These are phyloP conservation scores for Musa balbisiana DNA, from an alignment of 202 grass and related monocot genomes.

Conservation along the genomic window DNA sequence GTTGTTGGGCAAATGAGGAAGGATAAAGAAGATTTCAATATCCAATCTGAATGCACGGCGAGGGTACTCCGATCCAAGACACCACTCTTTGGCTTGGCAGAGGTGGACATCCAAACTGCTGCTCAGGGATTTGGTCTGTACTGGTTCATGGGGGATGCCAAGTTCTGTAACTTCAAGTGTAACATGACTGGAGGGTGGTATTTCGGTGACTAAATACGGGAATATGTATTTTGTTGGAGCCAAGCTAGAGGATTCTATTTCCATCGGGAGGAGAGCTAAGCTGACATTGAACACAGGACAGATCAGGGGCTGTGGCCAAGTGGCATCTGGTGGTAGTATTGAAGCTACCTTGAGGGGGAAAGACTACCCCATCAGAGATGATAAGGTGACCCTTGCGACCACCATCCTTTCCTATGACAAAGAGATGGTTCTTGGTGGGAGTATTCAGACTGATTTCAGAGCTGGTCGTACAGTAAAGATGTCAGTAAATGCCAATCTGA, in stretches of 20 bases:
- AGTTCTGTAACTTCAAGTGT: slow-evolving; percentile 40
- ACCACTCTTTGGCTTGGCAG: slow-evolving; percentile 31
- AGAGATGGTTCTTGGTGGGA: slow-evolving; percentile 47
- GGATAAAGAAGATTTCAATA: slow-evolving; percentile 77
- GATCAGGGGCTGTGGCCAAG: slow-evolving; percentile 60
- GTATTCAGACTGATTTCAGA: slow-evolving; percentile 66
- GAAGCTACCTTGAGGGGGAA: slow-evolving; percentile 55
- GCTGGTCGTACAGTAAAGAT: slow-evolving; percentile 50
- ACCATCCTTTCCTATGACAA: slow-evolving; percentile 53
- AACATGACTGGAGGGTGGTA: slow-evolving; percentile 57
- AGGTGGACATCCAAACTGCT: slow-evolving; percentile 66
- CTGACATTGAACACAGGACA: slow-evolving; percentile 41
- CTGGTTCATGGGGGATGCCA: slow-evolving; percentile 51
- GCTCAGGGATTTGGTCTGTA: slow-evolving; percentile 62
- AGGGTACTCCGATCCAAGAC: slow-evolving; percentile 38
- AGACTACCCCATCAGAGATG: slow-evolving; percentile 83
- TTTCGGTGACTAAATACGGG: slow-evolving; percentile 75
- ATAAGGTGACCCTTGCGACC: slow-evolving; percentile 35
- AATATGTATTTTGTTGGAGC: slow-evolving; percentile 53
- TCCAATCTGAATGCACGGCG: slow-evolving; percentile 65
- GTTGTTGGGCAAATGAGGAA: slow-evolving; percentile 78
- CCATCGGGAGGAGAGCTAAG: slow-evolving; percentile 34
- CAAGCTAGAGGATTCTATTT: slow-evolving; percentile 64
- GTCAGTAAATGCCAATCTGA: slow-evolving; percentile 57
- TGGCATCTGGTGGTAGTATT: slow-evolving; percentile 57